These are phyloP conservation scores for Mallotus repandus DNA, from an alignment of 441 rosid species.

Conservation along the genomic window DNA sequence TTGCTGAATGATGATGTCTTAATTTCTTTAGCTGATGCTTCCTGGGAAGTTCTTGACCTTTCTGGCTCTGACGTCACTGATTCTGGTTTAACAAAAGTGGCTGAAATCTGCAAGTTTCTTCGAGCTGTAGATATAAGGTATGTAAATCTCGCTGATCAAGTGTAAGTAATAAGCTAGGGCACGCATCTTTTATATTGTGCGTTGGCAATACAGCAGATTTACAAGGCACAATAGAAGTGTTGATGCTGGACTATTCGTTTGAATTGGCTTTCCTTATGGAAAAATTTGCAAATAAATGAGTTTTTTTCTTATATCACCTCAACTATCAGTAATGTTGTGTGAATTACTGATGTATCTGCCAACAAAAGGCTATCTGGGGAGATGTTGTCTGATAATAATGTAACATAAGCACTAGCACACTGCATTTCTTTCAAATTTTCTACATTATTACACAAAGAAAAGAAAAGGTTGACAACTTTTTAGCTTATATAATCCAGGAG, in stretches of 20 bases:
- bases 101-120: constrained; percentile 59
- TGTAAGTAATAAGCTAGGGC: background rate
- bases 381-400: too few species aligned
- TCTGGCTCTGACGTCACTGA: constrained; percentile 76
- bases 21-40: constrained; percentile 64
- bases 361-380: too few species aligned
- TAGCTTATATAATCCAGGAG: too few species aligned
- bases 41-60: constrained; percentile 82
- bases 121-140: constrained; percentile 90
- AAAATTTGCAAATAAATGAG: background rate
- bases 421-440: background rate
- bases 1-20: constrained; percentile 60
- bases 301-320: background rate
- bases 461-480: background rate
- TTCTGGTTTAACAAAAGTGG: constrained; percentile 57
- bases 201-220: background rate
- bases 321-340: too few species aligned
- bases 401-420: background rate
- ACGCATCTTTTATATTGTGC: too few species aligned
- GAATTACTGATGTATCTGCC: too few species aligned
- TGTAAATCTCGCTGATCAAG: background rate
- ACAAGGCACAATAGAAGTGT: background rate
- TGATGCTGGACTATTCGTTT: background rate
- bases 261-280: background rate
- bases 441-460: background rate